These are phyloP conservation scores for Pontederia paniculata DNA, from an alignment of 176 grass and related monocot genomes.

Conservation along the genomic window DNA sequence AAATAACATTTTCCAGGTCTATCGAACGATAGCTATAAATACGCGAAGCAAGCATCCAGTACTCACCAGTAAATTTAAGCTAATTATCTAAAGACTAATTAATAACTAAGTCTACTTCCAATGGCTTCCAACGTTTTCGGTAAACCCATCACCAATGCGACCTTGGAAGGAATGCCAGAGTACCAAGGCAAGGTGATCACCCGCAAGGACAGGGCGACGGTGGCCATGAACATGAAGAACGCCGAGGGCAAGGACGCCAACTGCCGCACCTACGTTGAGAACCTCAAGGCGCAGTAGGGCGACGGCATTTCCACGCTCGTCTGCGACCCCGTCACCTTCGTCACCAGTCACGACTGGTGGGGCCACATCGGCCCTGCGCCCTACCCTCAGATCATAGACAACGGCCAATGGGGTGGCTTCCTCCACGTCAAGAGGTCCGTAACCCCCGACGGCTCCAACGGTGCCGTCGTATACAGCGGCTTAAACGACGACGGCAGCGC, in stretches of 20 bases:
- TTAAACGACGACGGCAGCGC: background rate
- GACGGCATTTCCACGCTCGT: background rate
- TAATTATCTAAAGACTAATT: too few relatives aligned
- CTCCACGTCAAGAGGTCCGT: background rate
- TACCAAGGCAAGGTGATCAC: background rate
- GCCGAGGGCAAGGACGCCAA: background rate
- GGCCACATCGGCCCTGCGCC: background rate
- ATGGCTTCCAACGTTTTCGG: conserved; percentile 2
- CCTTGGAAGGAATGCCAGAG: background rate
- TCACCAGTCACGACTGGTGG: background rate
- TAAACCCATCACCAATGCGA: background rate
- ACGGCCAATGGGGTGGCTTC: conserved; percentile 2
- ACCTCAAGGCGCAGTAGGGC: background rate
- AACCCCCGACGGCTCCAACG: background rate
- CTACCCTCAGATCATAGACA: background rate
- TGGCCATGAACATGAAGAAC: background rate
- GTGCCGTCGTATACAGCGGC: background rate
- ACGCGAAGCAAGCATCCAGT: too few relatives aligned
- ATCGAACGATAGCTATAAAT: too few relatives aligned
- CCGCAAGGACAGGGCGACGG: background rate
- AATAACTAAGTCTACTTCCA: too few relatives aligned
- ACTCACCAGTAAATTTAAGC: too few relatives aligned
- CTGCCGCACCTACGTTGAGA: background rate
- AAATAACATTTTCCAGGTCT: too few relatives aligned
- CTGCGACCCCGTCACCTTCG: background rate